These are phyloP conservation scores for Candida vaughaniae DNA, from an alignment of 805 yeast species.

Conservation along the genomic window DNA sequence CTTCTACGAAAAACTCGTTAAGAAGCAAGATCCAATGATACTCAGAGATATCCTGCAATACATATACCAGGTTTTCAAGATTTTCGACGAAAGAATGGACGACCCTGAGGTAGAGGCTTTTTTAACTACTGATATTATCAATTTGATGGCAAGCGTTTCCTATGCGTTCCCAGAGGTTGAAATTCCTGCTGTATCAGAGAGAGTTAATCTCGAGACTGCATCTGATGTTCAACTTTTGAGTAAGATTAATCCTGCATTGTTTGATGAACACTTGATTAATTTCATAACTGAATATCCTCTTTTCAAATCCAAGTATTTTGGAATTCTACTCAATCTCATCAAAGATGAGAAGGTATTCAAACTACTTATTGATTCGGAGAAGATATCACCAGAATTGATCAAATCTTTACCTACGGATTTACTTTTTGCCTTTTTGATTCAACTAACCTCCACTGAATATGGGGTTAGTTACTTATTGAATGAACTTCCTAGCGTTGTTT, in stretches of 20 bases:
- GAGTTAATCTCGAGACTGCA: slow-evolving; percentile 14
- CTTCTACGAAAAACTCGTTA: slow-evolving; percentile 23
- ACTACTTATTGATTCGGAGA: slow-evolving; percentile 9
- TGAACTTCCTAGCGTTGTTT: slow-evolving; percentile 23
- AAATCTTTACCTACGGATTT: slow-evolving; percentile 16
- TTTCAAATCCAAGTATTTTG: slow-evolving; percentile 20
- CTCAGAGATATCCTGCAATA: slow-evolving; percentile 1
- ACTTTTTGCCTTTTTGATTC: slow-evolving; percentile 19
- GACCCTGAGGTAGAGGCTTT: slow-evolving; percentile 7
- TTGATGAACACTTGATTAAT: slow-evolving; percentile 12
- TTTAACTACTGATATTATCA: slow-evolving; percentile 18
- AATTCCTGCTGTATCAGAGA: slow-evolving; percentile 16
- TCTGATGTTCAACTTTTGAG: slow-evolving; percentile 22
- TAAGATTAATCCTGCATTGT: slow-evolving; percentile 12
- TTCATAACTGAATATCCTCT: slow-evolving; percentile 12
- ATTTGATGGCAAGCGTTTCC: slow-evolving; percentile 21
- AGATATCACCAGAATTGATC: slow-evolving; percentile 11
- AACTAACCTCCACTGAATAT: slow-evolving; percentile 19
- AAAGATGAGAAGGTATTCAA: slow-evolving; percentile 17
- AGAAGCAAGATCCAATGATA: slow-evolving; percentile 1
- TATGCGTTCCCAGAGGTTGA: slow-evolving; percentile 11
- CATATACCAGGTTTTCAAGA: background rate
- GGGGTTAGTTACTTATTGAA: slow-evolving; percentile 19
- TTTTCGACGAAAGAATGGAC: slow-evolving; percentile 3
- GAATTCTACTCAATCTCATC: slow-evolving; percentile 25